Evolutionary conservation across 2,329 filamentous ascomycete genomes (phyloP).

Genomic region (Penicillium freii): DNA sequence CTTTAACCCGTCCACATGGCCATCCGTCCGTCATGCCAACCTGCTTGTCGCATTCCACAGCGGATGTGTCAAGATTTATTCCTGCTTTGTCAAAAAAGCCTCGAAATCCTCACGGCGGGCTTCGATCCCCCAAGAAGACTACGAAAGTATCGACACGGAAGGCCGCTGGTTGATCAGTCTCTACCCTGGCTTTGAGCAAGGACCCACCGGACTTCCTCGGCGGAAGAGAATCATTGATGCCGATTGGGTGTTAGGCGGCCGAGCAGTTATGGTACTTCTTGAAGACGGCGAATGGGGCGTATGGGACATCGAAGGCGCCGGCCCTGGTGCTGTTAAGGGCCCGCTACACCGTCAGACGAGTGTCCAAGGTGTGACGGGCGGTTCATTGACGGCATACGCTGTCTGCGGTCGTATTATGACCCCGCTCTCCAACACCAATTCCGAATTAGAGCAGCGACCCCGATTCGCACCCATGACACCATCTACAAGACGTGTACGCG

Average conservation of each 20-base stretch:
- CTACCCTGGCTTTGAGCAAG: slow-evolving; percentile 42
- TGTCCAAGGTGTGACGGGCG: slow-evolving; percentile 41
- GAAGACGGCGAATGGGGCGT: slow-evolving; percentile 51
- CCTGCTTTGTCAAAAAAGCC: slow-evolving; percentile 45
- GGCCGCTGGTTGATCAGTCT: slow-evolving; percentile 48
- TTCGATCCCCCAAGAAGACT: slow-evolving; percentile 32
- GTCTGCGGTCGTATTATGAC: slow-evolving; percentile 42
- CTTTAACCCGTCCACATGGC: slow-evolving; percentile 56
- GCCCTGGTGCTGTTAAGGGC: slow-evolving; percentile 41
- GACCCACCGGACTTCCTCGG: slow-evolving; percentile 27
- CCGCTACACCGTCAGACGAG: slow-evolving; percentile 40
- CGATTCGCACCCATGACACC: slow-evolving; percentile 50
- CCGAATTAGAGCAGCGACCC: slow-evolving; percentile 32
- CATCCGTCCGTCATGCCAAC: slow-evolving; percentile 53
- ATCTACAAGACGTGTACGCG: slow-evolving; percentile 47
- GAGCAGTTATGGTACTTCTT: slow-evolving; percentile 46
- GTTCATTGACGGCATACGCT: slow-evolving; percentile 43
- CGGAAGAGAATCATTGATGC: slow-evolving; percentile 48
- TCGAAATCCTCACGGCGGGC: slow-evolving; percentile 29
- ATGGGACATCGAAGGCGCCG: slow-evolving; percentile 49
- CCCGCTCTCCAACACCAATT: slow-evolving; percentile 26
- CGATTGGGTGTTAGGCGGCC: slow-evolving; percentile 47
- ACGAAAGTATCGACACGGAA: slow-evolving; percentile 34
- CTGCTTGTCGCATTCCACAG: slow-evolving; percentile 55
- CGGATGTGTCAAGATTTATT: slow-evolving; percentile 59